Evolutionary conservation across 2,329 filamentous ascomycete genomes (phyloP), one percentile per base, ranked within the genome.

Genomic region (Aureobasidium sp.): DNA sequence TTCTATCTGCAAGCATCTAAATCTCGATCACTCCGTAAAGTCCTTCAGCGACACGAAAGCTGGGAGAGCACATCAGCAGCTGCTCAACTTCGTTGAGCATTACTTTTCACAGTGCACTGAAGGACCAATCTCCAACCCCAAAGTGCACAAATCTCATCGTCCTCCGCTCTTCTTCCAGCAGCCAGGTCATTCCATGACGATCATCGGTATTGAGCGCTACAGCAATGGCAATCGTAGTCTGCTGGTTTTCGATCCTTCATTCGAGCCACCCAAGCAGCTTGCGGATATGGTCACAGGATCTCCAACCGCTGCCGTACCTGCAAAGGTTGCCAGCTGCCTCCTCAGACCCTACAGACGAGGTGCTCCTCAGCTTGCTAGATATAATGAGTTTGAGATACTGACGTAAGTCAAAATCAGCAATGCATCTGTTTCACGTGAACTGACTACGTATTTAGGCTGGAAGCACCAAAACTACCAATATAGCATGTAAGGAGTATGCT

Each of bases 151-250:
- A 59, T 96, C 92, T 0, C 73, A 78, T 16, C 77, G 91, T 4
- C 86, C 91, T 34, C 92, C 93, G 0, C 86, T 97, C 45, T 97
- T 96, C 73, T 85, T 96, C 63, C 93, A 97, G 71, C 89, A 93
- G 68, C 86, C 86, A 82, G 88, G 90, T 2, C 93, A 97, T 73
- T 97, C 92, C 1, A 79, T 96, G 76, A 96, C 91, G 0, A 90
- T 97, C 47, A 79, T 97, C 62, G 93, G 93, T 0, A 80, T 96
- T 34, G 91, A 97, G 72, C 83, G 82, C 65, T 82, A 80, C 25
- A 78, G 74, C 36, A 80, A 87, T 62, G 88, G 88, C n/a, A 76
- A 77, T 27, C 77, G 80, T 57, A 88, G 88, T 66, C 78, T 97
- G 9, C 78, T 97, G 0, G 88, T 95, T 11, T 96, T 96, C 71